Conservation (phyloP, 768 basidiomycete genomes). For the Suillus sp. region DNA sequence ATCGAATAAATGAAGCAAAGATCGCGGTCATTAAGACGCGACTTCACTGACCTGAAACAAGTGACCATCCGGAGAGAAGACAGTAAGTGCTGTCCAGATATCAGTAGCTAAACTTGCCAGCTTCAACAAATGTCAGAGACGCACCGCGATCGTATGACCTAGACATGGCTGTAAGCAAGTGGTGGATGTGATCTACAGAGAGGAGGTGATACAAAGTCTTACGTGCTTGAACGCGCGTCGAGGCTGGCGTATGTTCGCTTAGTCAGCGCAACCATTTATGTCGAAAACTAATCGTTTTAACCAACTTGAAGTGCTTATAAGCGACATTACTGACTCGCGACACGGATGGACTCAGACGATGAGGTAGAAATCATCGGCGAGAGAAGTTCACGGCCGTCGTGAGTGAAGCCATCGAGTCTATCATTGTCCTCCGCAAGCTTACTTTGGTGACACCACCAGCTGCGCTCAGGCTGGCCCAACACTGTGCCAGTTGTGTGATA, state of each 20-base stretch:
- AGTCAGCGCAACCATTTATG: conserved; percentile 21
- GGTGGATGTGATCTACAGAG: conserved; percentile 8
- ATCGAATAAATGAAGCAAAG: conserved; percentile 27
- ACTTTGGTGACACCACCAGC: conserved; percentile 15
- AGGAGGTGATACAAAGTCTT: conserved; percentile 16
- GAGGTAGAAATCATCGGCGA: conserved; percentile 30
- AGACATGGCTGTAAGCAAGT: conserved; percentile 55
- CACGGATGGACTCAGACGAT: conserved; percentile 19
- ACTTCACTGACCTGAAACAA: conserved; percentile 79
- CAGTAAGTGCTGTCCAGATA: conserved; percentile 77
- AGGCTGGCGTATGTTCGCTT: conserved; percentile 29
- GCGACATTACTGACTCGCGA: neutral
- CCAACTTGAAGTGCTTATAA: neutral
- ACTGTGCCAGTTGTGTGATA: conserved; percentile 55
- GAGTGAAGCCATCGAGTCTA: neutral
- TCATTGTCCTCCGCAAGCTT: conserved; percentile 6
- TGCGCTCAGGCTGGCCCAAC: conserved; percentile 12
- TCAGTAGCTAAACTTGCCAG: conserved; percentile 2
- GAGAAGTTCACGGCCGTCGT: conserved; percentile 17
- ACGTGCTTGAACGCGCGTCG: conserved; percentile 52
- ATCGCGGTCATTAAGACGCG: conserved; percentile 29
- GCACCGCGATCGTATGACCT: conserved; percentile 97
- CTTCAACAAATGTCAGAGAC: conserved; percentile 16
- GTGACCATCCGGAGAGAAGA: conserved; percentile 98
- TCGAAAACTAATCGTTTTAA: neutral